These are phyloP conservation scores for Rosa chinensis DNA, from an alignment of 306 rosid species.

Conservation along the genomic window DNA sequence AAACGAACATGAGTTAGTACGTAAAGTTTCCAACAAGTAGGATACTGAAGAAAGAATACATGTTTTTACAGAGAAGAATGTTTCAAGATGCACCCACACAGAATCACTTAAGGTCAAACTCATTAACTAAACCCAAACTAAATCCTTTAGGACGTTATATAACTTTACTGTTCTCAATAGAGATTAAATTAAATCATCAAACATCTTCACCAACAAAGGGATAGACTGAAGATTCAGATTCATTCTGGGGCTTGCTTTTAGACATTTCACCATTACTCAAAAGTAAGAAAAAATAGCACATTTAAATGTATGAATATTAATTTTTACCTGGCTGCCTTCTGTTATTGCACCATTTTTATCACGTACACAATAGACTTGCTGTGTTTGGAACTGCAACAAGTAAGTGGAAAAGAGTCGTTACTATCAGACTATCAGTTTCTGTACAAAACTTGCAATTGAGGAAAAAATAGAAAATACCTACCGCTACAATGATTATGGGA, in stretches of 20 bases:
- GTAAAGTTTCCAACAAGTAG: background rate
- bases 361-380: constrained; percentile 85
- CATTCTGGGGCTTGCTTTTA: background rate
- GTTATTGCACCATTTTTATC: constrained; percentile 66
- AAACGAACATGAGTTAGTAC: background rate
- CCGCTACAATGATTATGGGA: constrained; percentile 69
- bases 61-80: background rate
- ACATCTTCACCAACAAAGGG: background rate
- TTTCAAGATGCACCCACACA: background rate
- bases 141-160: background rate
- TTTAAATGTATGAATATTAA: background rate
- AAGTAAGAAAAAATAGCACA: background rate
- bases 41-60: background rate
- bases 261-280: background rate
- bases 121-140: background rate
- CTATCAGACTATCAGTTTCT: constrained; percentile 20
- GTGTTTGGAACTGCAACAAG: constrained; percentile 78
- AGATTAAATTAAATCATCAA: background rate
- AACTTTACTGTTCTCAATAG: background rate
- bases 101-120: background rate
- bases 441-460: constrained; percentile 12
- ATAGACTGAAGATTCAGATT: background rate
- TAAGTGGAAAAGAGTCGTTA: constrained; percentile 9
- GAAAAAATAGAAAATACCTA: constrained; percentile 31
- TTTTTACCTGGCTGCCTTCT: constrained; percentile 85